Evolutionary conservation across 805 yeast genomes (phyloP), one percentile per base, ranked within the genome.

Genomic region (Myxozyma geophila): DNA sequence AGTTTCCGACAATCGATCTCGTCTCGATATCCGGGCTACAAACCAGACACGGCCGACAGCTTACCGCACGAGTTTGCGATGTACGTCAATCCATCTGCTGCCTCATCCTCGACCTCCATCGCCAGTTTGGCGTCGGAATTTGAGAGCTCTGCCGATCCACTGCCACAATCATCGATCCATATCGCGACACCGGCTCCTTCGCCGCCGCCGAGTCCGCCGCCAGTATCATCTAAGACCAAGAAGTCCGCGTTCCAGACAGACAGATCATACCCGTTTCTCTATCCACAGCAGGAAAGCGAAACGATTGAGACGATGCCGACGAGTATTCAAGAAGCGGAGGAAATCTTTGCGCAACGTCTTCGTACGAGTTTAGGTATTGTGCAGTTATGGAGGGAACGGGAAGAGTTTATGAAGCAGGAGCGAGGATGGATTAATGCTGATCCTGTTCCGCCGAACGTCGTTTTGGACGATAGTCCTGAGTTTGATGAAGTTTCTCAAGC

Each of bases 131-230:
- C 79, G 19, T 59, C 63, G 21, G 63, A 59, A 10, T 59, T 59
- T 4, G 83, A 81, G 60, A 75, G 80, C 6, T 70, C 79, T 4
- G 78, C 80, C 54, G 76, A 80, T 12, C 78, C 80, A 43, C 73
- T 83, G 23, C 87, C 87, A 0, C 77, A 82, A 0, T 86, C 85
- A 47, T 76, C 83, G 0, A 78, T 87, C 5, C 92, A 89, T 73
- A 82, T 91, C 10, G 92, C 97, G 0, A 90, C 97, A 0, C 97
- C 96, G 0, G 89, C 88, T 0, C 95, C 96, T 2, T 89, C 96
- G 0, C 96, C 96, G 0, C 87, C 89, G 0, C 72, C 81, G 17
- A 80, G 85, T 1, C 88, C 89, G 57, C 76, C 17, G 49, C 72
- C 39, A 74, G 75, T 35, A 44, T 72, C 17, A 7, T 21, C 59